Conservation (phyloP, 352 stramenopile species). For the Pythium coloratum region DNA sequence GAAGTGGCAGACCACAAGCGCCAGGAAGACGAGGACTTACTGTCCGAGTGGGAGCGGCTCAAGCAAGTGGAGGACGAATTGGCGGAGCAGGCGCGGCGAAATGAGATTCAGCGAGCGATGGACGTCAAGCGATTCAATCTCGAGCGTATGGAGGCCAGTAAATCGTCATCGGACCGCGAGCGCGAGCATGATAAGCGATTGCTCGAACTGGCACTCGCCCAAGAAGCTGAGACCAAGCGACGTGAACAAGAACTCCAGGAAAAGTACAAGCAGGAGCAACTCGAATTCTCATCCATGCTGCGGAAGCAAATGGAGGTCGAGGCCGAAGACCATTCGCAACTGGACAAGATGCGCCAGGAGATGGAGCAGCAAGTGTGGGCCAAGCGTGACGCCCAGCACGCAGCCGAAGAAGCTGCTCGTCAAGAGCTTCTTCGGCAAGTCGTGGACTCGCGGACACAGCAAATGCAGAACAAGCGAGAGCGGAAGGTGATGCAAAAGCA, state of each 20-base stretch:
- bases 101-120: slow-evolving; percentile 59
- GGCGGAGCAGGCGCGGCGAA: slow-evolving; percentile 45
- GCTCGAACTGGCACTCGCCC: slow-evolving; percentile 52
- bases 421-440: slow-evolving; percentile 75
- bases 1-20: slow-evolving; percentile 46
- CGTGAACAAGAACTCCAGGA: slow-evolving; percentile 63
- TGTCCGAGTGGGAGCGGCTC: slow-evolving; percentile 62
- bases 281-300: slow-evolving; percentile 73
- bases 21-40: slow-evolving; percentile 49
- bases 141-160: slow-evolving; percentile 56
- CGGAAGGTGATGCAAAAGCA: slow-evolving; percentile 38
- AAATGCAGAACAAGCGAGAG: slow-evolving; percentile 51
- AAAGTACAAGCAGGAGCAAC: slow-evolving; percentile 66
- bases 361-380: slow-evolving; percentile 81
- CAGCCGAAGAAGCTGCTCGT: slow-evolving; percentile 65
- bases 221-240: slow-evolving; percentile 61
- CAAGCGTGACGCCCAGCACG: slow-evolving; percentile 71
- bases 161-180: slow-evolving; percentile 46
- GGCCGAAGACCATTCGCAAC: slow-evolving; percentile 58
- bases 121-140: slow-evolving; percentile 79
- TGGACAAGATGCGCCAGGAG: slow-evolving; percentile 76
- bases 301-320: slow-evolving; percentile 74
- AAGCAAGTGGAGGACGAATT: slow-evolving; percentile 66
- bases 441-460: slow-evolving; percentile 51
- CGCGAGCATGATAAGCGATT: slow-evolving; percentile 64